Percentiles rank a stretch among this genome's conserved stretches.
These are phyloP conservation scores for Lecanicillium sp. DNA, from an alignment of 2,329 filamentous ascomycete genomes.

Conservation along the genomic window DNA sequence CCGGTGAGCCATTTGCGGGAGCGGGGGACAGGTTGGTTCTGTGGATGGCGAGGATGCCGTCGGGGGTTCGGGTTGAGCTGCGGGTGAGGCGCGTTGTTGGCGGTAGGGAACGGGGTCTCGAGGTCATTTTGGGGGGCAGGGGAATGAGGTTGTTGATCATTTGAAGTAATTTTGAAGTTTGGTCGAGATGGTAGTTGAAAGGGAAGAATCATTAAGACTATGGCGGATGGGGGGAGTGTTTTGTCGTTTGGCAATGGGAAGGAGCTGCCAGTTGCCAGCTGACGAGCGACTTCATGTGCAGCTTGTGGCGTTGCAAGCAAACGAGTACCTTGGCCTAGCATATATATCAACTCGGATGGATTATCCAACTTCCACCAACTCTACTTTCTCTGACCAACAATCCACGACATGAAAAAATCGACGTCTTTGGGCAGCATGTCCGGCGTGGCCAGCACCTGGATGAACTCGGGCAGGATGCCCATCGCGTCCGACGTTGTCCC, in stretches of 20 bases:
- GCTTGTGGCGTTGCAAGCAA: too few relatives aligned
- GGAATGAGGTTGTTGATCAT: not conserved
- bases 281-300: too few relatives aligned
- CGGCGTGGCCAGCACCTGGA: slow-evolving; percentile 60
- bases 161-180: not conserved
- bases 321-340: too few relatives aligned
- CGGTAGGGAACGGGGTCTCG: slow-evolving; percentile 7
- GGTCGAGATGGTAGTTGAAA: not conserved
- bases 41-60: slow-evolving; percentile 1
- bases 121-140: not conserved
- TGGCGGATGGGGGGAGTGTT: not conserved
- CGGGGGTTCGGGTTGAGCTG: not conserved
- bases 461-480: slow-evolving; percentile 57
- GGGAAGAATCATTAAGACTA: not conserved
- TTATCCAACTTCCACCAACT: not conserved
- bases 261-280: not conserved
- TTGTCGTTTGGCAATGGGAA: not conserved
- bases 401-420: slow-evolving; percentile 60
- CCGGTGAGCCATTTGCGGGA: too few relatives aligned
- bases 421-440: slow-evolving; percentile 65
- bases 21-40: not conserved
- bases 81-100: slow-evolving; percentile 2
- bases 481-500: slow-evolving; percentile 66
- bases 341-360: too few relatives aligned
- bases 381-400: slow-evolving; percentile 38